These are phyloP conservation scores for Leishmania martiniquensis DNA, from an alignment of 208 protist species.

Conservation along the genomic window DNA sequence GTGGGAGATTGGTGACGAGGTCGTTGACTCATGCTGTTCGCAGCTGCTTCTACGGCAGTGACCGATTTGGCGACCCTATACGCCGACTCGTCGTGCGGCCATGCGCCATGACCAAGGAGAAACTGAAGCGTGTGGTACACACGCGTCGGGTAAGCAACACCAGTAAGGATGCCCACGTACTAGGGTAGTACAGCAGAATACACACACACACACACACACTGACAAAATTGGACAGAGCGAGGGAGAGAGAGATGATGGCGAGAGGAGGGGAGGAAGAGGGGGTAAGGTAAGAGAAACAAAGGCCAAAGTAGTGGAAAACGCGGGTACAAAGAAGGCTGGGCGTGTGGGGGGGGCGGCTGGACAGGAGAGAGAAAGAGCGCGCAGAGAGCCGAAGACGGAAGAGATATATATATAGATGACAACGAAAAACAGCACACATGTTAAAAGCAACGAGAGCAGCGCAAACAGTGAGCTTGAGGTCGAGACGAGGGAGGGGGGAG, in stretches of 20 bases:
- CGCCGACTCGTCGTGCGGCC: neutral
- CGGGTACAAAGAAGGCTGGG: neutral
- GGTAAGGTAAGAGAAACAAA: neutral
- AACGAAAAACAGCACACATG: neutral
- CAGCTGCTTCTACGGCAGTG: neutral
- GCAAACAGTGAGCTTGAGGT: neutral
- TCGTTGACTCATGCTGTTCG: neutral
- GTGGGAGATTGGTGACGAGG: neutral
- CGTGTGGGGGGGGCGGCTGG: neutral
- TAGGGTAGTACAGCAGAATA: neutral
- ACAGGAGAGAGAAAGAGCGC: neutral
- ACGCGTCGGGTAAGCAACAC: neutral
- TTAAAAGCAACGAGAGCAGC: neutral
- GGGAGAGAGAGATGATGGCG: neutral
- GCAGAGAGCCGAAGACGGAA: neutral
- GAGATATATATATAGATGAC: neutral
- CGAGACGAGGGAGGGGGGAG: neutral
- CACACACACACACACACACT: neutral
- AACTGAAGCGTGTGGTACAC: neutral
- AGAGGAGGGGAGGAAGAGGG: neutral
- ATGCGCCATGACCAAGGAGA: neutral
- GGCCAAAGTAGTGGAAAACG: neutral
- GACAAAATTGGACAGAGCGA: neutral
- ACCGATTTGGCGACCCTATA: neutral
- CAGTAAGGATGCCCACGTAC: neutral